Evolutionary conservation across 306 rosid genomes (phyloP), one percentile per base, ranked within the genome.

Genomic region (Astragalus glycyphyllos): DNA sequence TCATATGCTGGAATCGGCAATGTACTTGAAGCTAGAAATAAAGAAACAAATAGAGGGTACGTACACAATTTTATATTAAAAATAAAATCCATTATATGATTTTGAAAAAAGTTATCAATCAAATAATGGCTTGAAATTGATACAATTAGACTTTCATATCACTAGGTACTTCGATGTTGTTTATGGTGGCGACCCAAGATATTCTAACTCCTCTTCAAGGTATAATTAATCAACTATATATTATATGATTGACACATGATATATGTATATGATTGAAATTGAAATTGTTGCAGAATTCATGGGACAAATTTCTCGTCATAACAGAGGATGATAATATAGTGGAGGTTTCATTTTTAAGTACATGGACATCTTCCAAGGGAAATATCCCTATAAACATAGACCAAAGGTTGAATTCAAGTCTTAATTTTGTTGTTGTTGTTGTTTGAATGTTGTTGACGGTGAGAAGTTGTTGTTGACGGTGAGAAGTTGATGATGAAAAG

Each of bases 121-220:
- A 35, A 35, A 35, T 5, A 7, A 6, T 35, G 6, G 40, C 40
- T 5, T 8, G 8, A 40, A 40, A 40, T 63, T 17, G 46, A 72
- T 29, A 44, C 29, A 65, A 26, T 47, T 40, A 13, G 8, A 15
- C 16, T 14, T 53, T 59, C 2, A 59, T 63, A 56, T 47, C 63
- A 47, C 23, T 29, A 92, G 98, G 79, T 92, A 92, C 70, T 76
- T 84, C 53, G 96, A 92, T 55, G 79, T 83, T 12, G 89, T 75
- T 38, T 88, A 2, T 26, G 4, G 4, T 3, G 4, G 31, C 31
- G 29, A 23, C 29, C 29, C 2, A n/a, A n/a, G n/a, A n/a, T n/a
- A n/a, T n/a, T n/a, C n/a, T n/a, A 20, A 20, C 23, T 20, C 23
- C 23, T 20, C 23, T 20, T 20, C 23, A 26, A 26, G 31, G 31